Evolutionary conservation across 495 filamentous ascomycete genomes (phyloP).

Genomic region (Penicillium angulare): DNA sequence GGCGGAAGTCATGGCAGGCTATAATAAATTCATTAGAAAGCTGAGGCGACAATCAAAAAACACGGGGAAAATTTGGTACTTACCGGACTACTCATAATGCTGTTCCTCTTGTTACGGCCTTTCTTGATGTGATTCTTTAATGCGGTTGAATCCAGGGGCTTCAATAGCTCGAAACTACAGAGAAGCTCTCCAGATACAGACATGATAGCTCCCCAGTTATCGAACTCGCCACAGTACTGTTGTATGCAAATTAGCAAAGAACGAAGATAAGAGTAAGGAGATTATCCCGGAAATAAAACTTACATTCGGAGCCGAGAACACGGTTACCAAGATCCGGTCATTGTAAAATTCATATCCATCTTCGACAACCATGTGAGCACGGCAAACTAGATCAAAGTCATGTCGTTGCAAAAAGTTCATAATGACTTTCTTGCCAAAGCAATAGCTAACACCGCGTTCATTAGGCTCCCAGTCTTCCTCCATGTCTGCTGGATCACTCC

Average conservation of each 20-base stretch:
- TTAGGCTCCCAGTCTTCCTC: slow-evolving; percentile 97
- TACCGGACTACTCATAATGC: slow-evolving; percentile 92
- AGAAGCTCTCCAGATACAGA: slow-evolving; percentile 90
- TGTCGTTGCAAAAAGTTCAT: slow-evolving; percentile 92
- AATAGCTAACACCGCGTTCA: slow-evolving; percentile 96
- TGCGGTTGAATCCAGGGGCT: slow-evolving; percentile 93
- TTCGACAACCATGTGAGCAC: slow-evolving; percentile 99
- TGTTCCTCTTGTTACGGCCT: slow-evolving; percentile 84
- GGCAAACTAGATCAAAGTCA: slow-evolving; percentile 96
- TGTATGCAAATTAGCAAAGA: slow-evolving; percentile 19
- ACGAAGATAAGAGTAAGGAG: not conserved
- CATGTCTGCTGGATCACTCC: slow-evolving; percentile 98
- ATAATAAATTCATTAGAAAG: slow-evolving; percentile 12
- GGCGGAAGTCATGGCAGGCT: slow-evolving; percentile 41
- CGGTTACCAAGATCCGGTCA: slow-evolving; percentile 91
- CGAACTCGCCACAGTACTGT: slow-evolving; percentile 98
- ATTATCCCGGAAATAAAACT: slow-evolving; percentile 35
- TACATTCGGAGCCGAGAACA: slow-evolving; percentile 97
- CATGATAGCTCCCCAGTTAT: slow-evolving; percentile 99
- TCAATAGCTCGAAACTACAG: slow-evolving; percentile 95
- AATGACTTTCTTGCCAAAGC: slow-evolving; percentile 98
- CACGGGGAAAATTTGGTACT: slow-evolving; percentile 32
- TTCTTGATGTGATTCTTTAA: slow-evolving; percentile 99
- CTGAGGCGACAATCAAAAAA: no score
- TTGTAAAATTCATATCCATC: slow-evolving; percentile 99